These are phyloP conservation scores for Beauveria sp. DNA, from an alignment of 2,329 filamentous ascomycete species.

Conservation along the genomic window DNA sequence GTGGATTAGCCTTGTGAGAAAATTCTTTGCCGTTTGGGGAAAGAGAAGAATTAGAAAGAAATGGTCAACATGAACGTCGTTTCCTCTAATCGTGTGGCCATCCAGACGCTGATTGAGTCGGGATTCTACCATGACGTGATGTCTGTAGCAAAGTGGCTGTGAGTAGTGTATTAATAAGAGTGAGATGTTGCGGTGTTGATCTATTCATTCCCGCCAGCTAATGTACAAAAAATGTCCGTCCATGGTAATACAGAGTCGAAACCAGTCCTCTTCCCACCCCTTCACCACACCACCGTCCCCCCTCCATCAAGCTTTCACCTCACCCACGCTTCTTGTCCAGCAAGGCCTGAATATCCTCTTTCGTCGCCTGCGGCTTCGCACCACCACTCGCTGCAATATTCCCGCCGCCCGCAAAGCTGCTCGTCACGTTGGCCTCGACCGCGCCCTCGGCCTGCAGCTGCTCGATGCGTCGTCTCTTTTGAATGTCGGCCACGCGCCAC, in stretches of 20 bases:
- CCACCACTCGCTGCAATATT: slow-evolving; percentile 12
- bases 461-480: slow-evolving; percentile 72
- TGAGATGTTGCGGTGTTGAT: background rate
- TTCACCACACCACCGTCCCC: background rate
- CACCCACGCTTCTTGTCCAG: slow-evolving; percentile 27
- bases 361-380: slow-evolving; percentile 24
- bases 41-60: background rate
- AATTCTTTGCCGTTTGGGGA: background rate
- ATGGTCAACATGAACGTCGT: background rate
- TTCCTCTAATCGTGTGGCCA: background rate
- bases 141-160: background rate
- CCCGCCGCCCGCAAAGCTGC: slow-evolving; percentile 29
- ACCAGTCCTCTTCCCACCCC: background rate
- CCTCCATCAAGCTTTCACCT: no score
- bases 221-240: background rate
- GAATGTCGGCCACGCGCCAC: slow-evolving; percentile 83
- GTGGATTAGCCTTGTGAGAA: background rate
- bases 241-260: background rate
- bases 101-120: background rate
- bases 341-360: slow-evolving; percentile 32
- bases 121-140: background rate
- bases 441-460: slow-evolving; percentile 68
- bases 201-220: background rate
- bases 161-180: background rate
- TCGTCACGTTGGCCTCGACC: slow-evolving; percentile 43